Percentiles rank a stretch among this genome's conserved stretches.
phyloP scores from a whole-genome alignment of 163 green algal species.

The Chlorella variabilis region DNA sequence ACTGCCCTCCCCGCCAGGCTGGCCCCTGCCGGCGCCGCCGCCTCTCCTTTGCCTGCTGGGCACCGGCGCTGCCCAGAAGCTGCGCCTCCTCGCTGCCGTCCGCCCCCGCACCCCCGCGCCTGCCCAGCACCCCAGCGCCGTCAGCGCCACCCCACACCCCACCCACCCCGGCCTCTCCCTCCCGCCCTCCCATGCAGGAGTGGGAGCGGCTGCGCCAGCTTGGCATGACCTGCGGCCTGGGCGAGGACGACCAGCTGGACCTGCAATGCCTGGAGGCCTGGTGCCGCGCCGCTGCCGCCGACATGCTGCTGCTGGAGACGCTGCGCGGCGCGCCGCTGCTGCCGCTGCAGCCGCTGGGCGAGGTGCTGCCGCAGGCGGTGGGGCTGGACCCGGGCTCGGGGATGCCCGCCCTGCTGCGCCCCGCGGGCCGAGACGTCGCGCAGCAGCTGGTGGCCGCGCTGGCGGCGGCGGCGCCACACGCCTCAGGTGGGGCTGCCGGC shows the following conservation, averaged over 20 bases:
- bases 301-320: conserved; percentile 43
- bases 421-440: conserved; percentile 36
- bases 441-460: conserved; percentile 55
- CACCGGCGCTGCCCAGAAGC: too few species aligned
- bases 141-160: neutral
- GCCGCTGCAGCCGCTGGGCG: conserved; percentile 37
- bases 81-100: too few species aligned
- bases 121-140: neutral
- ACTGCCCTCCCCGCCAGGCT: too few species aligned
- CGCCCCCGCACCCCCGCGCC: too few species aligned
- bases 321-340: conserved; percentile 24
- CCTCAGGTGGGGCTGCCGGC: conserved; percentile 16
- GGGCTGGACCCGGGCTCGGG: neutral
- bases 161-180: neutral
- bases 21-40: neutral
- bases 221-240: conserved; percentile 4
- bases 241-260: conserved; percentile 15
- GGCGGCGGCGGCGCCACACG: conserved; percentile 27
- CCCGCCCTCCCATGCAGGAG: conserved; percentile 14
- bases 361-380: conserved; percentile 28
- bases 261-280: conserved; percentile 50
- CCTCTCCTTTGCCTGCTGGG: neutral
- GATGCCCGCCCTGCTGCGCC: conserved; percentile 9
- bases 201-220: conserved; percentile 40
- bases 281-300: conserved; percentile 20